These are phyloP conservation scores for Amoebophrya sp. DNA, from an alignment of 169 alveolate species.

Conservation along the genomic window DNA sequence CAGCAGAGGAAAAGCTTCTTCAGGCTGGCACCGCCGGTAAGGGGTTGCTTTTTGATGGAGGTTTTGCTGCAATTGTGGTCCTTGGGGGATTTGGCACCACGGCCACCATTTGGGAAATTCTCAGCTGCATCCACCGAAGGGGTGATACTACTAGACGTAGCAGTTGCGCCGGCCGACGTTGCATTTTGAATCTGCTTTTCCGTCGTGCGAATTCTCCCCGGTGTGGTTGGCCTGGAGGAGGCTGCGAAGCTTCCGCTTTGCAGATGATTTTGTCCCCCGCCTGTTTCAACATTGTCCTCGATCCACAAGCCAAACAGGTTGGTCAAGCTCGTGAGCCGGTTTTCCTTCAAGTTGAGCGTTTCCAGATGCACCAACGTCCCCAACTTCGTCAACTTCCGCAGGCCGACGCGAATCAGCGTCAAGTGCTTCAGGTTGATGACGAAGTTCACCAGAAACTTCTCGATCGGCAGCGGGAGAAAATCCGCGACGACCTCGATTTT, in stretches of 20 bases:
- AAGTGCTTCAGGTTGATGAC: not conserved
- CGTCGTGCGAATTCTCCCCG: not conserved
- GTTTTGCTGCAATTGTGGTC: not conserved
- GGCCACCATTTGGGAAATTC: not conserved
- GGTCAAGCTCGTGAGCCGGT: not conserved
- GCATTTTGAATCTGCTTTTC: too few relatives aligned
- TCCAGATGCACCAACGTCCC: not conserved
- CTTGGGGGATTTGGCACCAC: not conserved
- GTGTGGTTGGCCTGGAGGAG: not conserved
- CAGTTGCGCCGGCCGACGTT: too few relatives aligned
- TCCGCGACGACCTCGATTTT: not conserved
- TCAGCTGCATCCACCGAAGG: not conserved
- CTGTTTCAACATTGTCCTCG: not conserved
- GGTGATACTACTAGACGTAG: too few relatives aligned
- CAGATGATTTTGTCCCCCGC: not conserved
- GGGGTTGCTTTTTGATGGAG: not conserved
- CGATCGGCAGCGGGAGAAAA: not conserved
- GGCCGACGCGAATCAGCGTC: not conserved
- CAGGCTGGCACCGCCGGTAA: not conserved
- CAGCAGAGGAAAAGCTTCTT: not conserved
- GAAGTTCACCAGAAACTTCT: not conserved
- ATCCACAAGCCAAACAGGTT: too few relatives aligned
- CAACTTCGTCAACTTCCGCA: not conserved
- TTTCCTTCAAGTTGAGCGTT: not conserved
- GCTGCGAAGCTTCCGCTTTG: not conserved